These are phyloP conservation scores for Phialophora chinensis DNA, from an alignment of 2,329 filamentous ascomycete species.

Conservation along the genomic window DNA sequence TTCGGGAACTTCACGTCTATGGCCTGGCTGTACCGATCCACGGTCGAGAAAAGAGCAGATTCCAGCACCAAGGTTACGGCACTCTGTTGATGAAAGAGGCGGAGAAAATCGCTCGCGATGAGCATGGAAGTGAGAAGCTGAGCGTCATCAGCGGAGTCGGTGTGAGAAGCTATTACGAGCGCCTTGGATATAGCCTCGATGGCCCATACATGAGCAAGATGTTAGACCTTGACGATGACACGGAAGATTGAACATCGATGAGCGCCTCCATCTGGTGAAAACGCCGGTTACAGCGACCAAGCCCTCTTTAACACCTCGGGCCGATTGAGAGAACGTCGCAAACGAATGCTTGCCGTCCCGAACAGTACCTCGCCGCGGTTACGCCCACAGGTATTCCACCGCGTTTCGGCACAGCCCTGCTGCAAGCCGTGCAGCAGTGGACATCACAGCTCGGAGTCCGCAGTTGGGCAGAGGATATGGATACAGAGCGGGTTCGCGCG, in stretches of 20 bases:
- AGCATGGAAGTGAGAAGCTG: conserved; percentile 92
- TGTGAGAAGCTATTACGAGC: conserved; percentile 91
- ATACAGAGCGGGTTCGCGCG: background rate
- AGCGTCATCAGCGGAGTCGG: conserved; percentile 98
- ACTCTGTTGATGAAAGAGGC: conserved; percentile 98
- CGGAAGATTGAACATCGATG: conserved; percentile 37
- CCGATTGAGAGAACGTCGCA: background rate
- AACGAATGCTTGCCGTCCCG: background rate
- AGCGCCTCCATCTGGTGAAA: background rate
- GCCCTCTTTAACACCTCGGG: background rate
- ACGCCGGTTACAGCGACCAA: no score
- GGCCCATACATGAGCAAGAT: conserved; percentile 76
- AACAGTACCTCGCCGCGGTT: background rate
- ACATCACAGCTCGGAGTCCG: background rate
- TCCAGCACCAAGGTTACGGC: conserved; percentile 97
- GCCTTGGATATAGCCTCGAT: conserved; percentile 91
- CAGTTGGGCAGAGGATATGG: background rate
- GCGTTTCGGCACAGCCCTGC: background rate
- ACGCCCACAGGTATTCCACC: background rate
- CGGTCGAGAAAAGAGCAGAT: conserved; percentile 91
- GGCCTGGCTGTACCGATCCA: conserved; percentile 97
- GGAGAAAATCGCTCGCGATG: conserved; percentile 89
- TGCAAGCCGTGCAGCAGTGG: background rate
- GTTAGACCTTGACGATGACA: conserved; percentile 49
- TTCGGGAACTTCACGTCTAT: conserved; percentile 95